These are phyloP conservation scores for Ziziphus jujuba DNA, from an alignment of 306 rosid species.

Conservation along the genomic window DNA sequence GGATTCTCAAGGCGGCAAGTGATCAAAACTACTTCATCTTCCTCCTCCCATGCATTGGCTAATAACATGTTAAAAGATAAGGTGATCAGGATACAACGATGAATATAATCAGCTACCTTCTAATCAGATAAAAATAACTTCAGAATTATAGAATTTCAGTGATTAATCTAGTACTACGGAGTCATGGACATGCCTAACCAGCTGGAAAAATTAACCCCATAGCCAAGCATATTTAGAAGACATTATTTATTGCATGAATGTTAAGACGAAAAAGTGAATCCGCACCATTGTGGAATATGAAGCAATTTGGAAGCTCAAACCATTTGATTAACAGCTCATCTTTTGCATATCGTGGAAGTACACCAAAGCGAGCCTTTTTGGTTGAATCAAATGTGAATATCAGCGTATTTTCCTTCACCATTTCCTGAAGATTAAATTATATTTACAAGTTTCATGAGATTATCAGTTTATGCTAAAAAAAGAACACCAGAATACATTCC, in stretches of 20 bases:
- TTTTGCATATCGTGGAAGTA: slow-evolving; percentile 91
- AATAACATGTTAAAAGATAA: slow-evolving; percentile 19
- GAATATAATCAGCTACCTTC: not conserved
- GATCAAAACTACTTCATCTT: slow-evolving; percentile 84
- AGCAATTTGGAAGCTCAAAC: slow-evolving; percentile 98
- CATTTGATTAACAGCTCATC: slow-evolving; percentile 79
- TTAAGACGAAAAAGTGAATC: not conserved
- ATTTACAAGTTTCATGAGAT: slow-evolving; percentile 15
- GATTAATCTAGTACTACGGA: not conserved
- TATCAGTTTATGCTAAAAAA: slow-evolving; percentile 10
- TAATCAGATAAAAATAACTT: not conserved
- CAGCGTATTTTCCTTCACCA: slow-evolving; percentile 84
- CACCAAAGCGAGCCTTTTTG: slow-evolving; percentile 88
- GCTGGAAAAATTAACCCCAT: not conserved
- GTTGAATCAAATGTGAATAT: slow-evolving; percentile 77
- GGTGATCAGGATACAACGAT: slow-evolving; percentile 16
- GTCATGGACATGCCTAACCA: not conserved
- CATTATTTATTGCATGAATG: not conserved
- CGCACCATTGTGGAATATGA: slow-evolving; percentile 91
- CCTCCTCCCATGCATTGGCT: slow-evolving; percentile 99
- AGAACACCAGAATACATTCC: not conserved
- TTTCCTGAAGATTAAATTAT: slow-evolving; percentile 64
- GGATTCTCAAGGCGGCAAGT: slow-evolving; percentile 80
- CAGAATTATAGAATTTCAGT: not conserved
- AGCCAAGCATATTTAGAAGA: slow-evolving; percentile 1